Percentiles rank a stretch among this genome's conserved stretches.
phyloP scores from a whole-genome alignment of 371 early-diverging fungal genomes.

The Zychaea mexicana region DNA sequence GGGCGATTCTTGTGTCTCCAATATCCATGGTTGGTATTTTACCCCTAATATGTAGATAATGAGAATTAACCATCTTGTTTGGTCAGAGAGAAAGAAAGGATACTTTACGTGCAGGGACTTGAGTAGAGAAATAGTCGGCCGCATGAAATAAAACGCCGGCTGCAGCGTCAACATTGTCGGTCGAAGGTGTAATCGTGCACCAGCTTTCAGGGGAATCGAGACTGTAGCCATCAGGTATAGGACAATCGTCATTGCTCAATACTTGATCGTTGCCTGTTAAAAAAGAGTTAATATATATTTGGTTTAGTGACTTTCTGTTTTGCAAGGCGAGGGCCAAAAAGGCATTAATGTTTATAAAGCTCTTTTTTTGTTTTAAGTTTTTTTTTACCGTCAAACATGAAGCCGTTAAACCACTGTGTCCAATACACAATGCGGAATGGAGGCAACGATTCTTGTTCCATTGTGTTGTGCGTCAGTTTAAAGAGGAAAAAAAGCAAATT shows the following conservation, averaged over 20 bases:
- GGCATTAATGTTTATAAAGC: too few species aligned
- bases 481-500: background rate
- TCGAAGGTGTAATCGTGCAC: conserved; percentile 34
- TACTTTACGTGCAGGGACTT: conserved; percentile 27
- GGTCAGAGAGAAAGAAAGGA: background rate
- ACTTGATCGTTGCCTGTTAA: conserved; percentile 11
- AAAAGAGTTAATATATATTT: too few species aligned
- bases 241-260: conserved; percentile 20
- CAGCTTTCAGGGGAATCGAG: conserved; percentile 19
- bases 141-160: conserved; percentile 39
- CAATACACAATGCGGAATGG: conserved; percentile 36
- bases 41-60: conserved; percentile 13
- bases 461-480: background rate
- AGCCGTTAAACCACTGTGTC: conserved; percentile 32
- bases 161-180: conserved; percentile 19
- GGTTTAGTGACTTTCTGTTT: too few species aligned
- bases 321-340: too few species aligned
- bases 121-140: conserved; percentile 19
- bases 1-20: conserved; percentile 42
- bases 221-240: conserved; percentile 27
- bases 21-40: conserved; percentile 36
- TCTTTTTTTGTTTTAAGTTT: background rate
- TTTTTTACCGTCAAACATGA: conserved; percentile 26
- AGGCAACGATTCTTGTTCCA: conserved; percentile 5
- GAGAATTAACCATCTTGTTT: too few species aligned